phyloP scores from a whole-genome alignment of 805 yeast genomes.

The Candida gorgasii region DNA sequence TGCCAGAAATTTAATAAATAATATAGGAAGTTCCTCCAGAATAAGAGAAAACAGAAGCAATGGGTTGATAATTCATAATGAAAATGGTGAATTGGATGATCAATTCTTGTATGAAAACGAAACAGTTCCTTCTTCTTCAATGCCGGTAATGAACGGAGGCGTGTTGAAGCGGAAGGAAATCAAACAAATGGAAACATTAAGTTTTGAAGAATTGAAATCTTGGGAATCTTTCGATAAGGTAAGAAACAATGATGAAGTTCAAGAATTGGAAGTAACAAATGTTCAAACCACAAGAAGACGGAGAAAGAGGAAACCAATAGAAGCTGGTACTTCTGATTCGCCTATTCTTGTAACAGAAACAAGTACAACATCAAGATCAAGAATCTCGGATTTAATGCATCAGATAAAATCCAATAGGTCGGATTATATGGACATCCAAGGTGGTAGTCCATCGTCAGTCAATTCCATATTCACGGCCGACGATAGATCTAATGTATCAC shows the following conservation, averaged over 20 bases:
- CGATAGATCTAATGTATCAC: slow-evolving; percentile 2
- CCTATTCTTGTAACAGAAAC: not conserved
- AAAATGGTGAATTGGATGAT: slow-evolving; percentile 31
- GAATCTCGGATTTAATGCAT: slow-evolving; percentile 15
- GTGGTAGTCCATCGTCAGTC: slow-evolving; percentile 15
- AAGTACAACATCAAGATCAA: not conserved
- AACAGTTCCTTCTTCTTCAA: not conserved
- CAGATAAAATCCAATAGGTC: slow-evolving; percentile 12
- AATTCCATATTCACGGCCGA: slow-evolving; percentile 13
- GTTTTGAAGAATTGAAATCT: slow-evolving; percentile 35
- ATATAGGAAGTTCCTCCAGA: too few species aligned
- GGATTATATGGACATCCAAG: not conserved
- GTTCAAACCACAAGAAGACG: slow-evolving; percentile 14
- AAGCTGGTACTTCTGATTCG: not conserved
- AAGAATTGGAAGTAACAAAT: not conserved
- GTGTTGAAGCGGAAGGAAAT: slow-evolving; percentile 35
- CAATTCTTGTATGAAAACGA: slow-evolving; percentile 25
- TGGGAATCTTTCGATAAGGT: slow-evolving; percentile 41
- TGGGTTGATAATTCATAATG: slow-evolving; percentile 28
- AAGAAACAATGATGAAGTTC: slow-evolving; percentile 13
- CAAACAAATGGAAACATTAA: slow-evolving; percentile 26
- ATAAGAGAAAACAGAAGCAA: slow-evolving; percentile 2
- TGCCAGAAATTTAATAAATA: too few species aligned
- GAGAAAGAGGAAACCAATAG: slow-evolving; percentile 8
- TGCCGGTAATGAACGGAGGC: slow-evolving; percentile 39